phyloP scores from a whole-genome alignment of 306 rosid species.

The Amphicarpaea edgeworthii region DNA sequence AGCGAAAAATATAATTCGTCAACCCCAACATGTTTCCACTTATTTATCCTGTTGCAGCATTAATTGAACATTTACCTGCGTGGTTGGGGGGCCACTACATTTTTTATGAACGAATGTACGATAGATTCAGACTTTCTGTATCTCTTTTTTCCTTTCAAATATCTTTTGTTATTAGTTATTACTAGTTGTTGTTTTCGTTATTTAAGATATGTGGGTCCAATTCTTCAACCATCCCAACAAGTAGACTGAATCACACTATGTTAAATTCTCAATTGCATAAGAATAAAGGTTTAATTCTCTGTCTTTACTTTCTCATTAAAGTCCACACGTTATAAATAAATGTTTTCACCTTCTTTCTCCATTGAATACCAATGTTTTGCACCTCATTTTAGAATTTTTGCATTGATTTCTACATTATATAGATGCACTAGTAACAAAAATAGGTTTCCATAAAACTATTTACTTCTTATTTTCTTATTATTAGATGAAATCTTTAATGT shows the following conservation, averaged over 20 bases:
- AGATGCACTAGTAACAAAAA: neutral
- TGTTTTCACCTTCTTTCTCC: neutral
- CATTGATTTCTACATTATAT: conserved; percentile 1
- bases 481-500: too few relatives aligned
- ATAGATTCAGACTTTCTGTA: too few relatives aligned
- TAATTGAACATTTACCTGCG: neutral
- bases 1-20: neutral
- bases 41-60: neutral
- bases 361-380: neutral
- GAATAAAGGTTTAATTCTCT: neutral
- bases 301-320: neutral
- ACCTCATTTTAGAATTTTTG: neutral
- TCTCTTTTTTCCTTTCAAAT: neutral
- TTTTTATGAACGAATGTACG: neutral
- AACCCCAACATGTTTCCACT: neutral
- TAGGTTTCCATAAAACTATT: neutral
- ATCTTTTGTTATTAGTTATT: neutral
- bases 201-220: conserved; percentile 18
- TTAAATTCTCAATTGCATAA: neutral
- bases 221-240: neutral
- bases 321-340: conserved; percentile 1
- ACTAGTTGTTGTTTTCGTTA: neutral
- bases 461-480: too few relatives aligned
- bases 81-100: neutral
- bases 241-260: neutral